Conservation (phyloP, 257 asterid species). For the Petunia axillaris region DNA sequence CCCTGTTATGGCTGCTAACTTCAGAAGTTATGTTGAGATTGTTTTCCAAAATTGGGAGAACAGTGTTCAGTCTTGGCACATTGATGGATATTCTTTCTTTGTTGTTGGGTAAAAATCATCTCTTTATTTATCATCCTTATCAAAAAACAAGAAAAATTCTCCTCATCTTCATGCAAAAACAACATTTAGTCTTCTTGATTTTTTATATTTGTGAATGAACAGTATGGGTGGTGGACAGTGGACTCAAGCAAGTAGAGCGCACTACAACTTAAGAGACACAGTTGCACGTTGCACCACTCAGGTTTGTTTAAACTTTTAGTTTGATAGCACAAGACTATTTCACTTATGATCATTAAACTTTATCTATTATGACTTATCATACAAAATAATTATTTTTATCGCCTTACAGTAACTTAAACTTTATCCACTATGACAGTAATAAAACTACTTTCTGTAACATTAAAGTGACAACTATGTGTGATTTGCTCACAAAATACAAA, state of each 20-base stretch:
- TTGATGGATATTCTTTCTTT: constrained; percentile 83
- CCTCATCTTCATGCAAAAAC: neutral
- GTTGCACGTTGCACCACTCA: constrained; percentile 81
- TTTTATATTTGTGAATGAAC: constrained; percentile 33
- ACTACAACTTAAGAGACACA: constrained; percentile 77
- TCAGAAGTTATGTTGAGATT: constrained; percentile 66
- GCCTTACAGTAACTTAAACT: too few relatives aligned
- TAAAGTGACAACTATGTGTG: too few relatives aligned
- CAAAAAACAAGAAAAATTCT: neutral
- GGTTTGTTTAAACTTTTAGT: constrained; percentile 40
- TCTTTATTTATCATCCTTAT: neutral
- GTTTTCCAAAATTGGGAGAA: constrained; percentile 91
- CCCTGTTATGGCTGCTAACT: constrained; percentile 81
- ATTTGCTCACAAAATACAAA: too few relatives aligned
- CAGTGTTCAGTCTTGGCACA: constrained; percentile 90
- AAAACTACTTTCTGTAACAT: too few relatives aligned
- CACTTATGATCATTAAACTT: too few relatives aligned
- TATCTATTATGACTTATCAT: too few relatives aligned
- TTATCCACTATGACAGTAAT: too few relatives aligned
- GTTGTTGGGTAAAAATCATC: constrained; percentile 75
- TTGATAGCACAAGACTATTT: too few relatives aligned
- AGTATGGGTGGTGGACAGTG: constrained; percentile 95
- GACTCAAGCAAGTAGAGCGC: constrained; percentile 64
- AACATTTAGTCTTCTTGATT: neutral
- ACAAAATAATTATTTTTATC: too few relatives aligned